Base-by-base conservation (phyloP, 768 basidiomycete genomes). In the Kwoniella dendrophila region DNA sequence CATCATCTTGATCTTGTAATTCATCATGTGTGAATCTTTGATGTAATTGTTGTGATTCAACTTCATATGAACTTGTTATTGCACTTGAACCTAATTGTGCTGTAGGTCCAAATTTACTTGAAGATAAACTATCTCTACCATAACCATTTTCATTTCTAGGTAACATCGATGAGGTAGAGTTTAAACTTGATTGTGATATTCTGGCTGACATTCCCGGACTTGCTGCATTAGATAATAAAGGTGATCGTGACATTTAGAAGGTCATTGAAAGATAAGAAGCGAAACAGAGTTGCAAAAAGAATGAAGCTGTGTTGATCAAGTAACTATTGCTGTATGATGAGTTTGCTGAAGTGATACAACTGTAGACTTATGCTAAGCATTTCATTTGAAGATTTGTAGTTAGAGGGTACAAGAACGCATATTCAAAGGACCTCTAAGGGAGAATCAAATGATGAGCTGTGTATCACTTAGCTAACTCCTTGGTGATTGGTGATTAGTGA, bases 1-100 rank as follows among this genome's bases (percentile, higher is more conserved):
- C 78, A 48, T 74, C 75, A 36, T 78, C 74, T 27, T 69, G 70
- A 57, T 65, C 56, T 51, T 32, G 32, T 22, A 51, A 22, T 33
- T 51, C 49, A 20, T 51, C 49, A 33, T 51, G 29, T 11, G 49
- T 51, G 18, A 51, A 51, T 32, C 49, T 14, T 33, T 33, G 30
- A 34, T 51, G 29, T 34, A 51, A 51, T 5, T 27, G 24, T 4
- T 26, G 4, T 27, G 47, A 30, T 5, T 32, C 18, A 33, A 10
- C n/a, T n/a, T 51, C 32, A 34, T 7, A 51, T 32, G 49, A 33
- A 20, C 4, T 33, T 33, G 49, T 32, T 32, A 14, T 22, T 27
- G 29, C 14, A 6, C 49, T 32, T 33, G 10, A 16, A 33, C 49
- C 49, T 7, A 1, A 29, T 43, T 5, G 6, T n/a, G 49, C 49